Conservation (phyloP, 73 alveolate genomes). For the Paraurostyla sp. region DNA sequence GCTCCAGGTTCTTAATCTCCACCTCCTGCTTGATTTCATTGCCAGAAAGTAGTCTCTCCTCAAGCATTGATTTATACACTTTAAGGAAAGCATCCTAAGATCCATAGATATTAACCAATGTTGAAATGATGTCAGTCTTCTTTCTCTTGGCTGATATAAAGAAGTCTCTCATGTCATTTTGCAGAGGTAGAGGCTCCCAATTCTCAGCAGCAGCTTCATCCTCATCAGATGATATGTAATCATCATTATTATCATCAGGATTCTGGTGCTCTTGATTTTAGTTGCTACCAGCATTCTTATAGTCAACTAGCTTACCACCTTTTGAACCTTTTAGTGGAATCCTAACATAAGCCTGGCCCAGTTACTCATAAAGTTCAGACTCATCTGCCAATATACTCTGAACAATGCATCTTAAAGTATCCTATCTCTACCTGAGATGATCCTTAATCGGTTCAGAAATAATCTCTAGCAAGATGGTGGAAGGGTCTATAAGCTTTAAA, state of each 20-base stretch:
- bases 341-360: conserved; percentile 80
- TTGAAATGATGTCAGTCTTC: conserved; percentile 92
- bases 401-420: conserved; percentile 92
- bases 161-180: conserved; percentile 67
- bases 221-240: conserved; percentile 92
- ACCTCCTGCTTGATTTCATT: conserved; percentile 68
- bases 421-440: conserved; percentile 84
- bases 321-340: conserved; percentile 38
- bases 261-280: not conserved
- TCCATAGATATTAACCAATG: conserved; percentile 93
- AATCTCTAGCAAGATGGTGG: conserved; percentile 81
- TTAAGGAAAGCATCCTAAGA: conserved; percentile 91
- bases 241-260: conserved; percentile 79
- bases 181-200: conserved; percentile 93
- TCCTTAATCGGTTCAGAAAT: conserved; percentile 91
- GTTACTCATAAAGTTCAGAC: conserved; percentile 85
- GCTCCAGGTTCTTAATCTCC: conserved; percentile 90
- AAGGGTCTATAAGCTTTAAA: conserved; percentile 85
- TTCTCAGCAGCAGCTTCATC: conserved; percentile 89
- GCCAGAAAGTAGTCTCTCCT: conserved; percentile 82
- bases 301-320: conserved; percentile 9
- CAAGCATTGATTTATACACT: conserved; percentile 89
- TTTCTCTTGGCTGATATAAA: conserved; percentile 85
- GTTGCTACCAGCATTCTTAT: not conserved
- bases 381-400: conserved; percentile 88